These are phyloP conservation scores for Penicillium cosmopolitanum DNA, from an alignment of 495 filamentous ascomycete species.

Conservation along the genomic window DNA sequence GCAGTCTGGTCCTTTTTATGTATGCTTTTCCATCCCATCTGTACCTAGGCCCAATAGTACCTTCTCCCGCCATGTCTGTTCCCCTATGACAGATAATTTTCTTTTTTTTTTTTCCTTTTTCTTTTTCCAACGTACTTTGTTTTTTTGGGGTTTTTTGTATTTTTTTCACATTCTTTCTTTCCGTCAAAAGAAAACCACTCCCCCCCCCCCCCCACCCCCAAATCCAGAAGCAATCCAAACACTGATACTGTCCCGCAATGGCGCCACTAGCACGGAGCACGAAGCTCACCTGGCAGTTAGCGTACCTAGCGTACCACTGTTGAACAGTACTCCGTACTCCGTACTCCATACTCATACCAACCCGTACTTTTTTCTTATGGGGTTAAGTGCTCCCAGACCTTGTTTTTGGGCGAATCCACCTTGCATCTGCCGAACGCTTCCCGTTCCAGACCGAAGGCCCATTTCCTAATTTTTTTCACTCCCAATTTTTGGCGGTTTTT, in stretches of 20 bases:
- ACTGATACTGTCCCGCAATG: not conserved
- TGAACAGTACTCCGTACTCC: not conserved
- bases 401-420: constrained; percentile 16
- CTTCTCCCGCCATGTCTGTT: constrained; percentile 4
- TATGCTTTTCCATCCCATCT: constrained; percentile 4
- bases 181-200: not conserved
- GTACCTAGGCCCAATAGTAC: constrained; percentile 8
- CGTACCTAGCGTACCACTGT: constrained; percentile 1
- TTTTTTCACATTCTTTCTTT: constrained; percentile 1
- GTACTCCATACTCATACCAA: not conserved
- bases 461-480: constrained; percentile 2
- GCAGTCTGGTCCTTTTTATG: no score
- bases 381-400: not conserved
- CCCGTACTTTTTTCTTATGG: not conserved
- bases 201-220: not conserved
- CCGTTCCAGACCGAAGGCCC: constrained; percentile 25
- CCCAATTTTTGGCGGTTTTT: not conserved
- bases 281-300: not conserved
- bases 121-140: constrained; percentile 2
- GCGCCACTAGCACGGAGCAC: constrained; percentile 4
- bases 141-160: not conserved
- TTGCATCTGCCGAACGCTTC: constrained; percentile 29
- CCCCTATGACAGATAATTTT: constrained; percentile 3
- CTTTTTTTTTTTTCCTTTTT: constrained; percentile 20
- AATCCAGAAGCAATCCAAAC: not conserved